Percentiles rank a stretch among this genome's conserved stretches.
phyloP scores from a whole-genome alignment of 1,284 basidiomycete species.

The Papiliotrema fonsecae region DNA sequence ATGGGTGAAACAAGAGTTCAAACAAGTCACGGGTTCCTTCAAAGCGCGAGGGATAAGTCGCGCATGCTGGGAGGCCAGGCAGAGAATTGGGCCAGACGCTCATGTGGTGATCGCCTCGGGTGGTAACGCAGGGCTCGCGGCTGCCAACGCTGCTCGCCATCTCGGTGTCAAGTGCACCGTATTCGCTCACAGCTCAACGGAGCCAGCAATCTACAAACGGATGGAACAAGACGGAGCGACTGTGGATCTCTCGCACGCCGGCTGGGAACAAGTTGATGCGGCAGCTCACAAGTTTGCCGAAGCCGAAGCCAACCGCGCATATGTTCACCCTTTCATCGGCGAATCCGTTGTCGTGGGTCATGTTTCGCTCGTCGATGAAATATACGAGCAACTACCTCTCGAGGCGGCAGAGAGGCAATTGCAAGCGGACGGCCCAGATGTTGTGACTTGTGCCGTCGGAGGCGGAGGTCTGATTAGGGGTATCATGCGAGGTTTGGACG shows the following conservation, averaged over 20 bases:
- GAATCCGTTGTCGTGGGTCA: conserved; percentile 8
- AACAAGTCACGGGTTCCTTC: conserved; percentile 4
- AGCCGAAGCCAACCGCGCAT: neutral
- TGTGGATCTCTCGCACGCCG: neutral
- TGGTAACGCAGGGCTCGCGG: conserved; percentile 3
- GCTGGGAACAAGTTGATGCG: conserved; percentile 4
- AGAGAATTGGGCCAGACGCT: conserved; percentile 1
- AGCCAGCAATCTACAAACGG: neutral
- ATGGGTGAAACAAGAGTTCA: conserved; percentile 3
- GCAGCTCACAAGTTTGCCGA: neutral
- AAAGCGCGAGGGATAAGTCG: conserved; percentile 3
- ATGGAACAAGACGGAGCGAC: conserved; percentile 1
- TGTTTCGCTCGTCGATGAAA: conserved; percentile 5
- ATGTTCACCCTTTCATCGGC: conserved; percentile 9
- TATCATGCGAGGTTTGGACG: conserved; percentile 3
- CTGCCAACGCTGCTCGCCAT: neutral
- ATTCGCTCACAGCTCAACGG: neutral
- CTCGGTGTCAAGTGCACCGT: conserved; percentile 8
- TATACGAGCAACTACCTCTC: conserved; percentile 4
- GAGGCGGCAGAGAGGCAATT: neutral
- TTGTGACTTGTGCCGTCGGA: conserved; percentile 2
- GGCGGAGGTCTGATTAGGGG: conserved; percentile 4
- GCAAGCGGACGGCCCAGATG: neutral
- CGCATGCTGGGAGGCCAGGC: conserved; percentile 2
- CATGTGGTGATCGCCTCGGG: conserved; percentile 4